Base-by-base conservation (phyloP, 768 basidiomycete species). In the Lentinula guzmanii region DNA sequence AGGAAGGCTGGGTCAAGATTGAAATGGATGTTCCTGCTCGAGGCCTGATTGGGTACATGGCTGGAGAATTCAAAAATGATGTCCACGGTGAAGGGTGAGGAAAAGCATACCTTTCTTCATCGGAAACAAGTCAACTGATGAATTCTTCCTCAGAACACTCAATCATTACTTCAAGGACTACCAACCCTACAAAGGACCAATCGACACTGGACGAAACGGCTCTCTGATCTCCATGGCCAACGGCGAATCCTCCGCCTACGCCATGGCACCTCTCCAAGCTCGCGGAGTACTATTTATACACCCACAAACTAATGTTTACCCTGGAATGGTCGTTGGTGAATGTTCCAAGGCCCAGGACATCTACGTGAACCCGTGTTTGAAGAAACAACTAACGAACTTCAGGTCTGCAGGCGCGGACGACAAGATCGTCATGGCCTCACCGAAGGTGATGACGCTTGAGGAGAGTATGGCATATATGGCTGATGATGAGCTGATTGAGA, bases 91-190 rank as follows among this genome's bases (percentile, higher is more conserved):
- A 82, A 67, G 79, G 80, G 79, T 78, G 48, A 24, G 71, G 63
- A 34, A 10, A 2, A 21, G 21, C 59, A 10, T 61, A 34, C 39
- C 7, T 39, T 8, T 45, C 41, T 6, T 6, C 53, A 2, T 34
- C 8, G 13, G 2, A 2, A 6, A 24, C 2, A 33, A 37, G 21
- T 35, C 3, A 24, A 24, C 37, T 65, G n/a, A 62, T 42, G 61
- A 13, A 42, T 51, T 13, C 13, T 16, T 34, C 28, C 35, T 10
- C 58, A 79, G 77, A 52, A 79, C 79, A n/a, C 76, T 82, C 60
- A 81, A 80, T 63, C 80, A 82, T 60, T 80, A 79, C 16, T 82
- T 82, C 72, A 80, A 81, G 62, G 79, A 70, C 1, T 82, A 82
- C 55, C 76, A 78, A 55, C 72, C 76, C 0, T 79, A 68, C 68